Evolutionary conservation across 768 basidiomycete species (phyloP).

Genomic region (Psilocybe subaeruginosa): DNA sequence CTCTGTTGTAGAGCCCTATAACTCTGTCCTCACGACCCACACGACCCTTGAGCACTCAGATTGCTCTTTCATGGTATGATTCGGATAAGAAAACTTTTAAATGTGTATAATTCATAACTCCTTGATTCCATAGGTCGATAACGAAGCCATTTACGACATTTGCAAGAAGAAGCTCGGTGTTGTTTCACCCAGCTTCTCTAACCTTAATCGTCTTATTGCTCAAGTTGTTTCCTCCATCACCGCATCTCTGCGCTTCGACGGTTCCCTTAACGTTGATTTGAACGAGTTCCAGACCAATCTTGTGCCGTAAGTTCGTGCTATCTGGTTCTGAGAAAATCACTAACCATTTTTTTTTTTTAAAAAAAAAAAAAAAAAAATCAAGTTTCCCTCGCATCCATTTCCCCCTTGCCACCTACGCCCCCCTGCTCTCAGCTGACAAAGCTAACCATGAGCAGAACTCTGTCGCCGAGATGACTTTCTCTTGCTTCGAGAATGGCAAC

Average conservation of each 20-base stretch:
- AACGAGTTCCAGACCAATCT: constrained; percentile 99
- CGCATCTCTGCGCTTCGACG: constrained; percentile 95
- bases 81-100: neutral
- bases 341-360: neutral
- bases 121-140: constrained; percentile 59
- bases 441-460: constrained; percentile 96
- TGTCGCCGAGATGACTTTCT: constrained; percentile 96
- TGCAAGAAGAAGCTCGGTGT: constrained; percentile 95
- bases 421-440: constrained; percentile 92
- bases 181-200: constrained; percentile 83
- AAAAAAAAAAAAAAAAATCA: constrained; percentile 12
- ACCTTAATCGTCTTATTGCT: constrained; percentile 94
- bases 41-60: constrained; percentile 98
- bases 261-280: constrained; percentile 95
- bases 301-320: constrained; percentile 72
- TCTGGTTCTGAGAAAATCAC: neutral
- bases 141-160: constrained; percentile 97
- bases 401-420: constrained; percentile 95
- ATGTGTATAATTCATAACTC: constrained; percentile 1
- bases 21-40: constrained; percentile 95
- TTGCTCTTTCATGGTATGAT: constrained; percentile 94
- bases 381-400: constrained; percentile 99
- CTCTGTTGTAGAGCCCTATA: constrained; percentile 98
- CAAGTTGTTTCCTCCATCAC: constrained; percentile 98
- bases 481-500: constrained; percentile 95